Conservation (phyloP, 805 yeast genomes). For the Sugiyamaella qingdaonensis region DNA sequence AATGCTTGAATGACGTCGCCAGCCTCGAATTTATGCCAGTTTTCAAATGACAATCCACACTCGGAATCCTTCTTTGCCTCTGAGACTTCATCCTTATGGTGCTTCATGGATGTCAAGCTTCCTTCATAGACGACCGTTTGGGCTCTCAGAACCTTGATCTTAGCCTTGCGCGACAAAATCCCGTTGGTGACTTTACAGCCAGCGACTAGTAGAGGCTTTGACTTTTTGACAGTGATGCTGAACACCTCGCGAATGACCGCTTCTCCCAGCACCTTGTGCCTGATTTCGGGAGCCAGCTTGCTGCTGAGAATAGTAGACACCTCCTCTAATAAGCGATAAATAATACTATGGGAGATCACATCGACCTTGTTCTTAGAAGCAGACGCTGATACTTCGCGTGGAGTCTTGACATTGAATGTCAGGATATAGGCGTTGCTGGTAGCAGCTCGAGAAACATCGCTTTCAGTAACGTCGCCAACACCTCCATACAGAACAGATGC, state of each 20-base stretch:
- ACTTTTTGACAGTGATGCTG: conserved; percentile 54
- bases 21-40: conserved; percentile 61
- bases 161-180: conserved; percentile 52
- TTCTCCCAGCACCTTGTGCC: conserved; percentile 61
- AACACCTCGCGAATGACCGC: conserved; percentile 70
- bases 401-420: conserved; percentile 70
- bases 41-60: conserved; percentile 75
- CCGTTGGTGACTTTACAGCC: conserved; percentile 84
- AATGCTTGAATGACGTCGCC: conserved; percentile 75
- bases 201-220: conserved; percentile 59
- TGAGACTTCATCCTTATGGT: conserved; percentile 70
- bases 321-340: conserved; percentile 82
- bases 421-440: conserved; percentile 69
- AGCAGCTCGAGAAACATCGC: conserved; percentile 63
- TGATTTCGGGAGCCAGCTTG: conserved; percentile 60
- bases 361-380: conserved; percentile 57
- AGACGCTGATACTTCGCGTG: conserved; percentile 55
- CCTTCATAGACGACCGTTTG: conserved; percentile 53
- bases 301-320: conserved; percentile 62
- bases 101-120: conserved; percentile 65
- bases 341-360: conserved; percentile 67
- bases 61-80: conserved; percentile 84
- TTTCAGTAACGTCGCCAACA: conserved; percentile 72
- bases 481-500: conserved; percentile 65
- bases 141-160: conserved; percentile 54